A percentile compares a stretch with the other conserved stretches of the same genome.
phyloP scores from a whole-genome alignment of 176 grass and related monocot genomes.

The Phoenix roebelenii region DNA sequence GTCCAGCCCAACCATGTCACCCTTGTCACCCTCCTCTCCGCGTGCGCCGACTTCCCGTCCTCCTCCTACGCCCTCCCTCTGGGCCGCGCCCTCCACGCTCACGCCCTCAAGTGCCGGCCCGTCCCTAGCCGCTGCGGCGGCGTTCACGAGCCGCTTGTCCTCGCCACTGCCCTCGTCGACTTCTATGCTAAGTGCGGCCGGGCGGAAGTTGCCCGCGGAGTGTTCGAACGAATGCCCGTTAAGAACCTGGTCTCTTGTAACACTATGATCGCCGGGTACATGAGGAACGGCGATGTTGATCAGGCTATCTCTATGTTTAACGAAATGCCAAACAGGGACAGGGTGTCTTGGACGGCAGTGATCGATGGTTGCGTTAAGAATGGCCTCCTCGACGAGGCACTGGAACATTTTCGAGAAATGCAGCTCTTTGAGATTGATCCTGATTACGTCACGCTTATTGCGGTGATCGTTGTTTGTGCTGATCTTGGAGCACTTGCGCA shows the following conservation, averaged over 20 bases:
- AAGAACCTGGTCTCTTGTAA: conserved; percentile 49
- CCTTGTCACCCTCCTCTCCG: too few species aligned
- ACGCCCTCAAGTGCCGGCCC: too few species aligned
- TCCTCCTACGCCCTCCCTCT: too few species aligned
- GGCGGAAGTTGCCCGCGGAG: background rate
- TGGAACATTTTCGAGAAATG: conserved; percentile 46
- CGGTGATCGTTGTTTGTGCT: conserved; percentile 35
- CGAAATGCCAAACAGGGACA: conserved; percentile 36
- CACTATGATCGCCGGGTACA: conserved; percentile 48
- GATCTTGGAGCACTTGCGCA: conserved; percentile 42
- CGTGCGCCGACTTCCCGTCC: too few species aligned
- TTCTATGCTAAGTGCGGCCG: too few species aligned
- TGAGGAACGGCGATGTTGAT: conserved; percentile 37
- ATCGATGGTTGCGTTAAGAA: conserved; percentile 54
- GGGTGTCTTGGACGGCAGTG: conserved; percentile 62
- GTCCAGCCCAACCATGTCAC: too few species aligned
- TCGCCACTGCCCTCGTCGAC: too few species aligned
- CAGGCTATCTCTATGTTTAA: conserved; percentile 41
- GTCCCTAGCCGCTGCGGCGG: too few species aligned
- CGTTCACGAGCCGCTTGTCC: too few species aligned
- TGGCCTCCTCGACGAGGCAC: conserved; percentile 39
- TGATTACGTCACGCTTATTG: conserved; percentile 45
- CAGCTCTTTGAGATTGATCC: conserved; percentile 24
- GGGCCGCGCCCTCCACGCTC: too few species aligned
- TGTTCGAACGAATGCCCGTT: conserved; percentile 49